phyloP scores from a whole-genome alignment of 2,329 filamentous ascomycete species.

The Macrophomina tecta region DNA sequence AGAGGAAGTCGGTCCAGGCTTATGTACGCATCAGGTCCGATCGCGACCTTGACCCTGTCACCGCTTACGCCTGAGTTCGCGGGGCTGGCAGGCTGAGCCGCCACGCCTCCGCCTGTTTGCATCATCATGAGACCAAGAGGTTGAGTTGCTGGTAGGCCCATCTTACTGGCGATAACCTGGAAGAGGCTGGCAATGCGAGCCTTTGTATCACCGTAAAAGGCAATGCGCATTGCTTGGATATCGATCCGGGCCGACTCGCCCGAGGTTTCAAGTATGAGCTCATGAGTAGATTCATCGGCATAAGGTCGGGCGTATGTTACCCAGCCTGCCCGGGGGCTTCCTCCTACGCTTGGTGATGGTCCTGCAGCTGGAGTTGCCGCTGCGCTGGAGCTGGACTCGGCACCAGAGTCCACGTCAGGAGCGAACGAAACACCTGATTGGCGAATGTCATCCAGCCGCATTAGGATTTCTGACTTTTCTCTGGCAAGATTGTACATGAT shows the following conservation, averaged over 20 bases:
- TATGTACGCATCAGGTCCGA: constrained; percentile 67
- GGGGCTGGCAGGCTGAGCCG: constrained; percentile 67
- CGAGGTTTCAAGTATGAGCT: constrained; percentile 78
- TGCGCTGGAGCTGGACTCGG: constrained; percentile 24
- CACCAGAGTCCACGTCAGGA: constrained; percentile 48
- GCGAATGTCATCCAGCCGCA: constrained; percentile 85
- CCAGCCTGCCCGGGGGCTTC: constrained; percentile 53
- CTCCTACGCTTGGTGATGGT: constrained; percentile 26
- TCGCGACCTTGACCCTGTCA: constrained; percentile 62
- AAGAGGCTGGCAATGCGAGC: constrained; percentile 74
- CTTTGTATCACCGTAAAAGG: constrained; percentile 76
- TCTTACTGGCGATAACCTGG: constrained; percentile 80
- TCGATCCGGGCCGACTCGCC: constrained; percentile 51
- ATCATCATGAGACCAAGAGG: constrained; percentile 72
- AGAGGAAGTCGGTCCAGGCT: constrained; percentile 55
- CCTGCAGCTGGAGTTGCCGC: constrained; percentile 28
- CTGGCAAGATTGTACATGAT: constrained; percentile 77
- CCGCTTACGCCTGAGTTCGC: constrained; percentile 74
- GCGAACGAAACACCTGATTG: constrained; percentile 79
- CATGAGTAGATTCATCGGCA: constrained; percentile 74
- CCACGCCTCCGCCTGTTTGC: constrained; percentile 62
- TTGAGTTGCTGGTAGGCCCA: constrained; percentile 67
- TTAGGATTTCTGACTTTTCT: constrained; percentile 73
- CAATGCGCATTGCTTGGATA: constrained; percentile 59
- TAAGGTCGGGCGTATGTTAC: constrained; percentile 85